Percentiles rank a stretch among this genome's conserved stretches.
Conservation (phyloP, 176 grass and related monocot species). For the Cenchrus fungigraminus region DNA sequence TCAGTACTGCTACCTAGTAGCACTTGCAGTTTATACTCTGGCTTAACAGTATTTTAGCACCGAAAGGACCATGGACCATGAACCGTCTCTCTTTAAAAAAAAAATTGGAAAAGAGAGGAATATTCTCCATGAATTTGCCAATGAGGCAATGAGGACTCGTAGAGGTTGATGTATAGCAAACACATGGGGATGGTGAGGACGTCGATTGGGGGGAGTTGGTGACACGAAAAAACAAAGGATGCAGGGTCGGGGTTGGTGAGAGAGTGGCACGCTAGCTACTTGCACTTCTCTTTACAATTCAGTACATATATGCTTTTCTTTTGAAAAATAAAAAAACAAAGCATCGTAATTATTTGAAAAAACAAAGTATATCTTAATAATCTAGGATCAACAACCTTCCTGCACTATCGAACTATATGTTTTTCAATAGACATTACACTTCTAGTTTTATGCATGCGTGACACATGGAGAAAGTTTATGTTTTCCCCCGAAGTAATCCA, state of each 20-base stretch:
- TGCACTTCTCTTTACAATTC: neutral
- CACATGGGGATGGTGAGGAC: neutral
- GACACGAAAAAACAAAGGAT: too few species aligned
- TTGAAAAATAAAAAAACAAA: neutral
- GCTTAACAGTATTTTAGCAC: neutral
- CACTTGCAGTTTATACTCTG: too few species aligned
- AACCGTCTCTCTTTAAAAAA: too few species aligned
- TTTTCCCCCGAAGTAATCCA: too few species aligned
- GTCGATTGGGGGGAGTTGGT: neutral
- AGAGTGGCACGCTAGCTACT: conserved; percentile 8
- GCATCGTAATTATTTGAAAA: neutral
- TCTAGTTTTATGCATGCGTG: too few species aligned
- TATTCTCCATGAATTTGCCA: neutral
- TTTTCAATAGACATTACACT: too few species aligned
- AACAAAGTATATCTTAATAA: neutral
- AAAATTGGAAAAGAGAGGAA: neutral
- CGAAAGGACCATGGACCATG: neutral
- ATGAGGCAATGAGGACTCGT: neutral
- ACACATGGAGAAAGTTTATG: too few species aligned
- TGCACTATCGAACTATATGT: neutral
- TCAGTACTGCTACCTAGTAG: neutral
- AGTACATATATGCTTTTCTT: neutral
- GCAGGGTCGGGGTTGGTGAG: conserved; percentile 18
- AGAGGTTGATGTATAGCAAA: neutral
- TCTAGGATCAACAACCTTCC: neutral